Conservation (phyloP, 768 basidiomycete species). For the Pleurotus platypus region DNA sequence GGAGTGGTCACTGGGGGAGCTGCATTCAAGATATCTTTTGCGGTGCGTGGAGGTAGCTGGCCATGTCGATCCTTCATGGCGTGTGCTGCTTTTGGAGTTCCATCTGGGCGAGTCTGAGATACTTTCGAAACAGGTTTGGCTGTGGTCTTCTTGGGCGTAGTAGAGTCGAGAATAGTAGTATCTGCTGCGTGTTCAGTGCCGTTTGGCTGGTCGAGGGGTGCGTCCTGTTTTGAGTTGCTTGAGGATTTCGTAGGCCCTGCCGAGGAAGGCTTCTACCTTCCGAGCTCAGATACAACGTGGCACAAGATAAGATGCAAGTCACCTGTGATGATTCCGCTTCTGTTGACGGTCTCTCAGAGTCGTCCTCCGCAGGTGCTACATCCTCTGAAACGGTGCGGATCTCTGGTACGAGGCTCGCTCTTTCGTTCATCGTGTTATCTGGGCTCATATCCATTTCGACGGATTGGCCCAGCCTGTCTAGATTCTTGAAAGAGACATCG, state of each 20-base stretch:
- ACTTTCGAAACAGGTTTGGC: neutral
- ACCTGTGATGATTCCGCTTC: neutral
- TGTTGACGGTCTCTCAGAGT: too few species aligned
- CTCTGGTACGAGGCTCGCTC: neutral
- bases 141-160: neutral
- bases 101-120: neutral
- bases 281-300: too few species aligned
- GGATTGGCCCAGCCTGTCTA: conserved; percentile 27
- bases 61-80: neutral
- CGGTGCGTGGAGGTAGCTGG: neutral
- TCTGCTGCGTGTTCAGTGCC: too few species aligned
- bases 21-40: neutral
- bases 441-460: conserved; percentile 23
- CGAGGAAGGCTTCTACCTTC: too few species aligned
- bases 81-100: neutral
- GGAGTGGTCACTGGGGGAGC: neutral
- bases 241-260: too few species aligned
- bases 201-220: too few species aligned
- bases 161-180: too few species aligned
- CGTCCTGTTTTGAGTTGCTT: too few species aligned
- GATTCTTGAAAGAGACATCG: conserved; percentile 24
- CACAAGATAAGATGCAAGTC: neutral
- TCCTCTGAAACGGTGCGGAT: neutral
- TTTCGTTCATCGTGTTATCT: neutral
- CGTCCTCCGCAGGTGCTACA: too few species aligned